Percentiles rank a stretch among this genome's conserved stretches.
Evolutionary conservation across 257 asterid genomes (phyloP).

Genomic region (Plantago elongata): DNA sequence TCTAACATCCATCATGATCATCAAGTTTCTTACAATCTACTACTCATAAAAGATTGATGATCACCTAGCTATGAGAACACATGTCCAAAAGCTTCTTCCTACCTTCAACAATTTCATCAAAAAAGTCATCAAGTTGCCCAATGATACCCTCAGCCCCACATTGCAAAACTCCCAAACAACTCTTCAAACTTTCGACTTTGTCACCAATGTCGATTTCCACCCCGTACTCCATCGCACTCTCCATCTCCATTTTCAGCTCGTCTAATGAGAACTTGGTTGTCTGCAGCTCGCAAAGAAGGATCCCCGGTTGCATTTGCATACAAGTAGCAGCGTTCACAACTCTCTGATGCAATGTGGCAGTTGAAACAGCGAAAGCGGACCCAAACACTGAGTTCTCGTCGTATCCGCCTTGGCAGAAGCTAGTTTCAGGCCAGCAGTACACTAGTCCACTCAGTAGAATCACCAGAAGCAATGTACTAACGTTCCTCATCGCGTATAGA

Average conservation of each 20-base stretch:
- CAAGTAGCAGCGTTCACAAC: constrained; percentile 34
- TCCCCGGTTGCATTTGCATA: constrained; percentile 40
- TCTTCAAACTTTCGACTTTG: constrained; percentile 49
- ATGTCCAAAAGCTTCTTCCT: constrained; percentile 74
- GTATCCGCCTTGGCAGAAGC: constrained; percentile 33
- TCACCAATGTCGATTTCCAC: constrained; percentile 32
- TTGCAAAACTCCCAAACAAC: constrained; percentile 53
- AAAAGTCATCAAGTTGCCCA: constrained; percentile 80
- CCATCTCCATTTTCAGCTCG: constrained; percentile 48
- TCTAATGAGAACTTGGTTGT: constrained; percentile 36
- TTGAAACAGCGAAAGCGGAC: constrained; percentile 40
- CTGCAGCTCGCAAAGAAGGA: constrained; percentile 55
- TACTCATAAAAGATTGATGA: constrained; percentile 10
- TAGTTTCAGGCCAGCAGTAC: constrained; percentile 59
- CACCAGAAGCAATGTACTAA: constrained; percentile 51
- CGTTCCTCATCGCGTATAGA: constrained; percentile 64
- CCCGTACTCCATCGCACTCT: constrained; percentile 28
- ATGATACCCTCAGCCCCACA: constrained; percentile 60
- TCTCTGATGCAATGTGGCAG: constrained; percentile 55
- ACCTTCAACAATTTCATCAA: constrained; percentile 84
- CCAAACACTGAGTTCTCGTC: constrained; percentile 33
- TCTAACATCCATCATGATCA: constrained; percentile 17
- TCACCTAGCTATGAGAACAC: constrained; percentile 52
- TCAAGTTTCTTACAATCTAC: constrained; percentile 30
- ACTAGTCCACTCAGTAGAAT: constrained; percentile 65